Conservation (phyloP, 2,329 filamentous ascomycete species). For the Monilinia polystroma region DNA sequence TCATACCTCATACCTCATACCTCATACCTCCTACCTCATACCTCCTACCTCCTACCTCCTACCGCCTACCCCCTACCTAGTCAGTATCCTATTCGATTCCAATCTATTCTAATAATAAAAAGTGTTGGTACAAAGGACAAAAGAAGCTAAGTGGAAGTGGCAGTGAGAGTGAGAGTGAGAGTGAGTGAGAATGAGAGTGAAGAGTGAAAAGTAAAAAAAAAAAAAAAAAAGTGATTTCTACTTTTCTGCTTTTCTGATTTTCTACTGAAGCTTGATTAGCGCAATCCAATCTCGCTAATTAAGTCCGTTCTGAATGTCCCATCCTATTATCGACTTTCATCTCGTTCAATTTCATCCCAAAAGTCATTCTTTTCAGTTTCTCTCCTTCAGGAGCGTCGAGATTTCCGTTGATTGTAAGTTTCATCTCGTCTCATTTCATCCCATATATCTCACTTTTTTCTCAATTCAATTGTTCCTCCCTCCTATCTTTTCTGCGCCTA, state of each 20-base stretch:
- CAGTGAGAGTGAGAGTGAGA: too few relatives aligned
- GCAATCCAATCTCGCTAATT: conserved; percentile 25
- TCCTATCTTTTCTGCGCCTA: background rate
- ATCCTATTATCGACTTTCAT: conserved; percentile 23
- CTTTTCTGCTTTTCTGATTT: background rate
- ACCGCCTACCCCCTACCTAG: too few relatives aligned
- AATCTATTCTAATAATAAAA: background rate
- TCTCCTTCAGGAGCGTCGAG: conserved; percentile 22
- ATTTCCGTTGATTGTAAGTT: conserved; percentile 24
- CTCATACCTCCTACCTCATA: too few relatives aligned
- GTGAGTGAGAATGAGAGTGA: too few relatives aligned
- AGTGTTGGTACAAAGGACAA: conserved; percentile 1
- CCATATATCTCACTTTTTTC: background rate
- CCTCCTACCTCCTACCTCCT: too few relatives aligned
- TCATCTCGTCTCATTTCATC: background rate
- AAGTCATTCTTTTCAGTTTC: conserved; percentile 22
- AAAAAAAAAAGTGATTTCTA: background rate
- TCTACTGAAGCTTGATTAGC: conserved; percentile 20
- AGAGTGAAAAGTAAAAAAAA: background rate
- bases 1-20: too few relatives aligned
- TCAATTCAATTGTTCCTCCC: background rate
- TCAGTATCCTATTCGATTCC: too few relatives aligned
- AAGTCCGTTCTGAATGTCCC: conserved; percentile 18
- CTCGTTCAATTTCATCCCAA: conserved; percentile 19
- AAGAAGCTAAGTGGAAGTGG: background rate